Base-by-base conservation (phyloP, 129 eudicot species). In the Solidago caesia region DNA sequence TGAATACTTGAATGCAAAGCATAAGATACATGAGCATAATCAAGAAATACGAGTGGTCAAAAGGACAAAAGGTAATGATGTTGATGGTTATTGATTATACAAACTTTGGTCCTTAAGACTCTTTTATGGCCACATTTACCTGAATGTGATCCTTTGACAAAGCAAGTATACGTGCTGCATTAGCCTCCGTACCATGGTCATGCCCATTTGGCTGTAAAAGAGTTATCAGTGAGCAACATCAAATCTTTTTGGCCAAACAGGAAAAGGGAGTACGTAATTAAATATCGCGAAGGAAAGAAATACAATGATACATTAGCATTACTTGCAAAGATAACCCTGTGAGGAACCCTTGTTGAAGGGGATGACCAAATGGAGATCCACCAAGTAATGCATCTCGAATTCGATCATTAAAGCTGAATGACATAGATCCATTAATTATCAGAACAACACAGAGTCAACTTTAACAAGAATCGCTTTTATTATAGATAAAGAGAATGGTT, bases 281-380 rank as follows among this genome's bases (percentile, higher is more conserved):
- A 21, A 55, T 43, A 64, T 45, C 52, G 57, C 10, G 44, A 72
- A 26, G 16, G 7, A 55, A 63, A 66, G 67, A 72, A 72, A 45
- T 46, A 43, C 49, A 74, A 56, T 39, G 58, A 78, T 68, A 75
- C 52, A 53, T 53, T 76, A 76, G 58, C 42, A 84, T 85, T 87
- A 90, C 99, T 94, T 94, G 87, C 83, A 90, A 86, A 55, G 68
- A 75, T 67, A 94, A 84, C 75, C 96, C 99, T 45, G 97, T 94
- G 44, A 87, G 84, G 73, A 94, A 94, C 58, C 97, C 99, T 76
- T 91, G 99, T 75, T 90, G 99, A 82, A 94, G 97, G 57, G 93
- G 93, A 82, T 84, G 85, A 56, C 97, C 99, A 84, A 91, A 91
- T 29, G 94, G 99, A 82, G 93, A 88, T 42, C 99, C 99, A 42